These are phyloP conservation scores for Brettanomyces naardenensis DNA, from an alignment of 805 yeast species.

Conservation along the genomic window DNA sequence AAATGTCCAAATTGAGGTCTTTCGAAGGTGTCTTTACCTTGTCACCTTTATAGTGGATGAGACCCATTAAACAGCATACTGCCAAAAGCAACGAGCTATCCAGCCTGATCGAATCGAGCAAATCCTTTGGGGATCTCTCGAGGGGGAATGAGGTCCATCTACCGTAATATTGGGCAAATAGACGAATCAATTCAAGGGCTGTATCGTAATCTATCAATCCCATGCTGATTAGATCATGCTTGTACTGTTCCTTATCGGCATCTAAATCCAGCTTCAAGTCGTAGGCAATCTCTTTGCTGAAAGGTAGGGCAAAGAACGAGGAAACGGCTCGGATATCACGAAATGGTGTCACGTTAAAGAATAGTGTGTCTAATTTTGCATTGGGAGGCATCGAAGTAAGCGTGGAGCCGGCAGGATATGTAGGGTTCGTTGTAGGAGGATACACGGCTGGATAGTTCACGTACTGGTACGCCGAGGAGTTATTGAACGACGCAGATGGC, in stretches of 20 bases:
- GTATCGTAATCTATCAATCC: conserved; percentile 40
- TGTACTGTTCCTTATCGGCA: conserved; percentile 5
- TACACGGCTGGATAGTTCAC: no score
- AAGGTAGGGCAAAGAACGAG: conserved; percentile 15
- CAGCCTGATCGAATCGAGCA: conserved; percentile 38
- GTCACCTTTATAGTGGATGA: conserved; percentile 35
- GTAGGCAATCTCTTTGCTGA: conserved; percentile 19
- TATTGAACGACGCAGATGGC: background rate
- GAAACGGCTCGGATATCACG: conserved; percentile 17
- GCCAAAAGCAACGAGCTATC: conserved; percentile 54
- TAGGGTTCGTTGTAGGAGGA: background rate
- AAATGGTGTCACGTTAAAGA: conserved; percentile 17
- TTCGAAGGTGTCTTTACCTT: background rate
- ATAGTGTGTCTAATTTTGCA: conserved; percentile 7
- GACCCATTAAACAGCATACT: conserved; percentile 50
- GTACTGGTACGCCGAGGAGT: background rate
- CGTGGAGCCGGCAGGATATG: background rate
- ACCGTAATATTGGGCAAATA: conserved; percentile 51
- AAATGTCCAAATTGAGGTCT: conserved; percentile 22
- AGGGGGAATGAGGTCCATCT: conserved; percentile 63
- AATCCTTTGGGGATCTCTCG: conserved; percentile 32
- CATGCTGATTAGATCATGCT: conserved; percentile 19
- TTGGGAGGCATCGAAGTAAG: background rate
- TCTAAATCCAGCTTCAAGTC: conserved; percentile 8
- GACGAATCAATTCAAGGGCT: conserved; percentile 37